Base-by-base conservation (phyloP, 495 filamentous ascomycete species). In the Chaetomium cochliodes region DNA sequence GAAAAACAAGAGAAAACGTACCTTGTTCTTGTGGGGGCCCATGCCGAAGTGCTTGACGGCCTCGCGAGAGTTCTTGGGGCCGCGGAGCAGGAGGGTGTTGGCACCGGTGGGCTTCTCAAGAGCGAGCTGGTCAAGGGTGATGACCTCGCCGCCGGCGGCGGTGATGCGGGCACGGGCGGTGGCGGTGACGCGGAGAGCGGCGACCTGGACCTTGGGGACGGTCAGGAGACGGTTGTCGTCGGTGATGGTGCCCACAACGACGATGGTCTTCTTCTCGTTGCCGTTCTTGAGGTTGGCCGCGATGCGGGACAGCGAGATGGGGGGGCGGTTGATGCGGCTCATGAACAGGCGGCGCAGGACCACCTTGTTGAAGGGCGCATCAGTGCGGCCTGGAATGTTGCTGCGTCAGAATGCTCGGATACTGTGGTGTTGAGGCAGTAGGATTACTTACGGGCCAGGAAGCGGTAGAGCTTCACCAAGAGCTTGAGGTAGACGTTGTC, bases 1-100 rank as follows among this genome's bases (percentile, higher is more conserved):
- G 0, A 53, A 28, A 60, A 54, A 1, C 66, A 15, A 2, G 55
- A 28, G 61, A 62, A 37, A 68, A 81, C 87, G 65, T 76, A 93
- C 91, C 90, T 98, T 98, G 86, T 96, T 84, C 79, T 87, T 91
- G 85, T 98, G 94, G 56, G 94, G 94, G 58, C 94, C 94, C 71
- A 98, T 89, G 72, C 94, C 94, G 78, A 98, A 98, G 84, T 98
- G 96, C 89, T 97, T 98, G 74, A 97, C 84, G 55, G 94, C 92
- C 88, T 98, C 94, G 69, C 94, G 86, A 65, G 91, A 79, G 79
- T 97, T 97, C 92, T 97, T 97, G 73, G 96, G 91, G 65, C 94
- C 94, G 76, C 96, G 87, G 76, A 98, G 88, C 55, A 98, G 85
- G 61, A 98, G 85, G 57, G 93, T 97, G 85, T 97, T 96, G 78